These are phyloP conservation scores for Peronosclerospora sorghi DNA, from an alignment of 352 stramenopile genomes.

Conservation along the genomic window DNA sequence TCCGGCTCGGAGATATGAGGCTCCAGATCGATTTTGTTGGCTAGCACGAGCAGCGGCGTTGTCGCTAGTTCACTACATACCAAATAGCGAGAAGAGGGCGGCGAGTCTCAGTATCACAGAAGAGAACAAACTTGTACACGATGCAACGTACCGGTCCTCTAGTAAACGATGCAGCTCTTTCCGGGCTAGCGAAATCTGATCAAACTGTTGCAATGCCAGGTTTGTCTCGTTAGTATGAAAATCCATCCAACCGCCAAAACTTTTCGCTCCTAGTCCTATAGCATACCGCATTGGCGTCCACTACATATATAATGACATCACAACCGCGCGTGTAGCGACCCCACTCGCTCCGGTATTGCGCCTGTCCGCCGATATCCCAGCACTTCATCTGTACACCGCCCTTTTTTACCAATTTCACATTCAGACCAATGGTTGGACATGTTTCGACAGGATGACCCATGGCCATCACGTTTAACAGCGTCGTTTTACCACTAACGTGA, in stretches of 20 bases:
- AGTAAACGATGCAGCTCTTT: conserved; percentile 90
- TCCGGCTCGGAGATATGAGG: conserved; percentile 87
- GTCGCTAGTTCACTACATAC: conserved; percentile 62
- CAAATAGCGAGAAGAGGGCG: conserved; percentile 2
- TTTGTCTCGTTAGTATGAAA: neutral
- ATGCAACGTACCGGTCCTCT: conserved; percentile 87
- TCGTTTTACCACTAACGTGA: conserved; percentile 88
- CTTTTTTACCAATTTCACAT: conserved; percentile 96
- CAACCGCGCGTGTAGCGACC: conserved; percentile 92
- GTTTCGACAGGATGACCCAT: conserved; percentile 94
- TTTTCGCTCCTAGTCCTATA: neutral
- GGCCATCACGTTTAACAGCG: conserved; percentile 92
- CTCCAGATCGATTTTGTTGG: conserved; percentile 99
- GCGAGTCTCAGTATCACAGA: too few relatives aligned
- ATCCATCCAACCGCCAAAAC: neutral
- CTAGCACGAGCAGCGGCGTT: conserved; percentile 92
- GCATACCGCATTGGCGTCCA: conserved; percentile 91
- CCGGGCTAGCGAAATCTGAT: conserved; percentile 90
- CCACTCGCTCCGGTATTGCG: conserved; percentile 93
- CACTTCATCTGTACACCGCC: conserved; percentile 96
- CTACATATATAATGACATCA: conserved; percentile 98
- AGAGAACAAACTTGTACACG: too few relatives aligned
- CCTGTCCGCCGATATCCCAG: conserved; percentile 97
- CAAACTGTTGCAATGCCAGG: conserved; percentile 38
- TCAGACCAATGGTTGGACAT: conserved; percentile 94